Percentiles rank a stretch among this genome's conserved stretches.
These are phyloP conservation scores for Protomyces lactucae-debilis DNA, from an alignment of 1,139 yeast genomes.

Conservation along the genomic window DNA sequence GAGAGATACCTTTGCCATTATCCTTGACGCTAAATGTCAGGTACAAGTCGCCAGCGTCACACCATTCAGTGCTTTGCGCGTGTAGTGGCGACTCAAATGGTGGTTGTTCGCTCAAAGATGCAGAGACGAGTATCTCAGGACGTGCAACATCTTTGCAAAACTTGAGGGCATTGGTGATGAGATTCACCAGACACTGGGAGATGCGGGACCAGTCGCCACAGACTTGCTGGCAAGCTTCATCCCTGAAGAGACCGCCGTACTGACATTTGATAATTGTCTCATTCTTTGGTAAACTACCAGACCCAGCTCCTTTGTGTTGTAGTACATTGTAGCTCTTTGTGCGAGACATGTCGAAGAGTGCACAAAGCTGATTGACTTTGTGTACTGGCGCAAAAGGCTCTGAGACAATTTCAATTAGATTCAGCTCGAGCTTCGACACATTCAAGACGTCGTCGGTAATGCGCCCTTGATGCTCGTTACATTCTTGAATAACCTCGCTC, in stretches of 20 bases:
- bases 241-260: background rate
- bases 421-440: background rate
- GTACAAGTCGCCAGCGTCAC: background rate
- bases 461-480: background rate
- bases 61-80: background rate
- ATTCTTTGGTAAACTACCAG: background rate
- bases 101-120: background rate
- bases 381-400: background rate
- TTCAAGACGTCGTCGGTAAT: background rate
- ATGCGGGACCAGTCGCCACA: background rate
- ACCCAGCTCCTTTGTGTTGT: no score
- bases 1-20: constrained; percentile 17
- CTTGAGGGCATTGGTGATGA: background rate
- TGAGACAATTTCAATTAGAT: background rate
- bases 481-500: background rate
- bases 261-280: background rate
- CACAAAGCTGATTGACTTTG: background rate
- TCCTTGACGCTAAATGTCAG: background rate
- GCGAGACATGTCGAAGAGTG: background rate
- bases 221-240: background rate
- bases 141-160: background rate
- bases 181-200: background rate
- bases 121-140: background rate
- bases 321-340: background rate
- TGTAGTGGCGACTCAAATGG: background rate